A percentile compares a stretch with the other conserved stretches of the same genome.
phyloP scores from a whole-genome alignment of 768 basidiomycete genomes.

The Ephemerocybe angulata region DNA sequence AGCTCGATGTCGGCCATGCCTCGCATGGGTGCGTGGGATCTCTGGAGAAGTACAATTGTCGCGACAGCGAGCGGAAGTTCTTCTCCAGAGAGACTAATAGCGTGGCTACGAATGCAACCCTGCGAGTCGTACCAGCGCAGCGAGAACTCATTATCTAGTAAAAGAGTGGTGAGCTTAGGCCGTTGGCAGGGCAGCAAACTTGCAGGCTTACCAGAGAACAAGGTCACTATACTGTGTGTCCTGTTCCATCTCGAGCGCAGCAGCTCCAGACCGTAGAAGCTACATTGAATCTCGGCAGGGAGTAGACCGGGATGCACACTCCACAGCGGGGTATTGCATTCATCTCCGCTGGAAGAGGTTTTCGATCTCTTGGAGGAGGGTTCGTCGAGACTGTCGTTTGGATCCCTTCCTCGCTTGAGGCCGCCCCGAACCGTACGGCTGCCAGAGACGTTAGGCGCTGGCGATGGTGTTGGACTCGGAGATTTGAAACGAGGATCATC shows the following conservation, averaged over 20 bases:
- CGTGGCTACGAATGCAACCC: neutral
- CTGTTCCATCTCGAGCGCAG: neutral
- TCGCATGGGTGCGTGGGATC: neutral
- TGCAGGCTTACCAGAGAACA: neutral
- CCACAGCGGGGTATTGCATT: too few relatives aligned
- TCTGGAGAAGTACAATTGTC: neutral
- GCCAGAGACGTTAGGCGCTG: too few relatives aligned
- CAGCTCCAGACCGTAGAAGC: neutral
- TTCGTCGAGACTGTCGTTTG: too few relatives aligned
- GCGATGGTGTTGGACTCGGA: too few relatives aligned
- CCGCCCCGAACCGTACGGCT: too few relatives aligned
- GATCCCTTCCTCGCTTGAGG: too few relatives aligned
- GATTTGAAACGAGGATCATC: too few relatives aligned
- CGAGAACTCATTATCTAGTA: neutral
- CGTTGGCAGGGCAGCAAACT: too few relatives aligned
- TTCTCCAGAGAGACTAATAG: neutral
- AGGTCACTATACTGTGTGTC: neutral
- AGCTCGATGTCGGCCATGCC: neutral
- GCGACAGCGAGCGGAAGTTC: neutral
- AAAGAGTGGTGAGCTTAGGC: neutral
- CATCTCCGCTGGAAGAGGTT: too few relatives aligned
- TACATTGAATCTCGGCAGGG: neutral
- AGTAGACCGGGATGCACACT: neutral
- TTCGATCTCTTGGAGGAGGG: too few relatives aligned
- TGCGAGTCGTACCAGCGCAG: constrained; percentile 1